These are phyloP conservation scores for Austroboletus olivaceoglutinosus DNA, from an alignment of 1,284 basidiomycete species.

Conservation along the genomic window DNA sequence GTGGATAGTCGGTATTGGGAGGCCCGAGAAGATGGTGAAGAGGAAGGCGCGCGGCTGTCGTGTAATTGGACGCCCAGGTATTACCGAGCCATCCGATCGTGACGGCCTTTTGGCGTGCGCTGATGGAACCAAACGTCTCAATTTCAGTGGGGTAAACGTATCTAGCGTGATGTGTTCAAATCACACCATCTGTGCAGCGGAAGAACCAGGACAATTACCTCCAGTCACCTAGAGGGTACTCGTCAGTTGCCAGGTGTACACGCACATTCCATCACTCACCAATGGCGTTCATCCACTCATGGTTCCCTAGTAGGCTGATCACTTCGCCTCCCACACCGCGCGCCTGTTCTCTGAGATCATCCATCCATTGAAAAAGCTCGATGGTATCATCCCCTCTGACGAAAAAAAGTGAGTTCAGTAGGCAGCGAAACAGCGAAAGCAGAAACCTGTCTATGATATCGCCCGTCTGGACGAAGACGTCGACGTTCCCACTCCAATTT, in stretches of 20 bases:
- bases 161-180: constrained; percentile 39
- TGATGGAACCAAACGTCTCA: constrained; percentile 72
- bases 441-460: constrained; percentile 85
- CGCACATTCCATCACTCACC: constrained; percentile 41
- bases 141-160: constrained; percentile 83
- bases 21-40: constrained; percentile 68
- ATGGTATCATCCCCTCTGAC: constrained; percentile 85
- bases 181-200: constrained; percentile 1
- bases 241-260: constrained; percentile 6
- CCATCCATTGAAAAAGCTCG: constrained; percentile 79
- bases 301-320: constrained; percentile 83
- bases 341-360: constrained; percentile 77
- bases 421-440: background rate
- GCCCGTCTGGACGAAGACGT: constrained; percentile 88
- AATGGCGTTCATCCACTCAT: constrained; percentile 88
- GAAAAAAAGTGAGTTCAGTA: constrained; percentile 4
- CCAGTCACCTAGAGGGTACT: constrained; percentile 66
- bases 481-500: constrained; percentile 75
- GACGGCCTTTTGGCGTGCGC: constrained; percentile 68
- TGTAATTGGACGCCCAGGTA: constrained; percentile 87
- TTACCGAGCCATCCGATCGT: constrained; percentile 76
- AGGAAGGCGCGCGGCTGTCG: constrained; percentile 77
- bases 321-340: constrained; percentile 65
- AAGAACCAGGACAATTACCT: constrained; percentile 45
- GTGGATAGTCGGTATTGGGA: constrained; percentile 69